These are phyloP conservation scores for Podospora pseudocomata DNA, from an alignment of 495 filamentous ascomycete species.

Conservation along the genomic window DNA sequence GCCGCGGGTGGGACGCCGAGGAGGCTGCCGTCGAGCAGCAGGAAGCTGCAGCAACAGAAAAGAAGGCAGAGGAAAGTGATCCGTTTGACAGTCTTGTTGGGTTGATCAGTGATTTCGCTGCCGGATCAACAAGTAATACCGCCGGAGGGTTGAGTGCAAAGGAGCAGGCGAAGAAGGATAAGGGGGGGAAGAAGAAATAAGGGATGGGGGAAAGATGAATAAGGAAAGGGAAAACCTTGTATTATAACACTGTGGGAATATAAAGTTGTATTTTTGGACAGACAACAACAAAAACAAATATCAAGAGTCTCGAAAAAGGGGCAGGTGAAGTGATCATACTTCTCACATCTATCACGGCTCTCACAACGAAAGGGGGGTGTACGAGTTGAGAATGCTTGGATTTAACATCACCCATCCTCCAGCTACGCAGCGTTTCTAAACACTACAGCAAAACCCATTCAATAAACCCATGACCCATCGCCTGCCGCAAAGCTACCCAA, in stretches of 20 bases:
- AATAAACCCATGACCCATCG: background rate
- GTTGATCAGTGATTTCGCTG: constrained; percentile 64
- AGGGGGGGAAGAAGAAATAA: constrained; percentile 24
- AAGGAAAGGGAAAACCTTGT: constrained; percentile 9
- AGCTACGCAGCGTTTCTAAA: background rate
- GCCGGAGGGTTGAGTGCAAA: constrained; percentile 31
- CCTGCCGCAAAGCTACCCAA: background rate
- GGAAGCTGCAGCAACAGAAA: constrained; percentile 25
- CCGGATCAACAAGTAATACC: constrained; percentile 20
- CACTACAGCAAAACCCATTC: background rate
- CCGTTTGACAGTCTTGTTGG: constrained; percentile 59
- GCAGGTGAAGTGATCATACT: background rate
- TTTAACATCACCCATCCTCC: background rate
- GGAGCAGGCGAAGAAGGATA: constrained; percentile 32
- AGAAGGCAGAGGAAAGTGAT: constrained; percentile 17
- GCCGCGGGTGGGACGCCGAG: constrained; percentile 68
- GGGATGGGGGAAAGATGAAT: constrained; percentile 14
- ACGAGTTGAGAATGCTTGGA: too few relatives aligned
- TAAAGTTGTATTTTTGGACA: background rate
- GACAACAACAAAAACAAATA: constrained; percentile 2
- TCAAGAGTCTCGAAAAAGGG: background rate
- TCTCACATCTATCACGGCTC: background rate
- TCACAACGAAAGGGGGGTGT: too few relatives aligned
- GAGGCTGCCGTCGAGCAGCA: constrained; percentile 10
- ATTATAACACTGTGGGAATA: constrained; percentile 22